Conservation (phyloP, 495 filamentous ascomycete species). For the Apodospora peruviana region DNA sequence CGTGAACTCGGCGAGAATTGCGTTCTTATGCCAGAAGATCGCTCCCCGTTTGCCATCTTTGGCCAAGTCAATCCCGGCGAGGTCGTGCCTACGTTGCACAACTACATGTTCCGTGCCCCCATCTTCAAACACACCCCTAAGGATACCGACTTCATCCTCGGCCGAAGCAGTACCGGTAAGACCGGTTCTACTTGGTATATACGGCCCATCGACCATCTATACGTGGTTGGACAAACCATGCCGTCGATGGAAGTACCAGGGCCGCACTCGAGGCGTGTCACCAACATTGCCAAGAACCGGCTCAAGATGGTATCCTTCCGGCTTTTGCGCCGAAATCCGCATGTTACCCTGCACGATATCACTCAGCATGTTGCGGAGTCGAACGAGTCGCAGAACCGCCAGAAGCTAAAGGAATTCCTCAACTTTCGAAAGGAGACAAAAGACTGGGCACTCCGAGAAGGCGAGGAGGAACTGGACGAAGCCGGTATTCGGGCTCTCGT, state of each 20-base stretch:
- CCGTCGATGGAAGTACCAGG: constrained; percentile 89
- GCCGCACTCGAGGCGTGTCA: constrained; percentile 88
- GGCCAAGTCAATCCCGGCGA: constrained; percentile 88
- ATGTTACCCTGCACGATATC: constrained; percentile 70
- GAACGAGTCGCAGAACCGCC: constrained; percentile 87
- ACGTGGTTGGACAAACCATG: constrained; percentile 84
- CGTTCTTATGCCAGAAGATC: constrained; percentile 85
- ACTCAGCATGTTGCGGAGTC: constrained; percentile 84
- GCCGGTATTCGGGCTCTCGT: constrained; percentile 76
- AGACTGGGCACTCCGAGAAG: constrained; percentile 70
- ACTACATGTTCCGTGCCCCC: constrained; percentile 90
- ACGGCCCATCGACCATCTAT: constrained; percentile 83
- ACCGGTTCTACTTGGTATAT: constrained; percentile 72
- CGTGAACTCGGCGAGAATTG: constrained; percentile 72
- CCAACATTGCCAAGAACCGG: constrained; percentile 88
- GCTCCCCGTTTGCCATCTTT: constrained; percentile 92
- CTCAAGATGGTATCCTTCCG: constrained; percentile 93
- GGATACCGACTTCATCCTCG: constrained; percentile 79
- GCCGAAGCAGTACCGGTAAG: constrained; percentile 68
- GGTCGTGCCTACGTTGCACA: constrained; percentile 82
- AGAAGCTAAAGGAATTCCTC: constrained; percentile 96
- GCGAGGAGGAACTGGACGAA: constrained; percentile 71
- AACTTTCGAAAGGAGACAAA: constrained; percentile 75
- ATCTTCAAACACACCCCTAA: constrained; percentile 82
- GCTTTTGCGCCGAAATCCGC: constrained; percentile 66